Conservation (phyloP, 2,329 filamentous ascomycete species). For the Exophiala sp. region DNA sequence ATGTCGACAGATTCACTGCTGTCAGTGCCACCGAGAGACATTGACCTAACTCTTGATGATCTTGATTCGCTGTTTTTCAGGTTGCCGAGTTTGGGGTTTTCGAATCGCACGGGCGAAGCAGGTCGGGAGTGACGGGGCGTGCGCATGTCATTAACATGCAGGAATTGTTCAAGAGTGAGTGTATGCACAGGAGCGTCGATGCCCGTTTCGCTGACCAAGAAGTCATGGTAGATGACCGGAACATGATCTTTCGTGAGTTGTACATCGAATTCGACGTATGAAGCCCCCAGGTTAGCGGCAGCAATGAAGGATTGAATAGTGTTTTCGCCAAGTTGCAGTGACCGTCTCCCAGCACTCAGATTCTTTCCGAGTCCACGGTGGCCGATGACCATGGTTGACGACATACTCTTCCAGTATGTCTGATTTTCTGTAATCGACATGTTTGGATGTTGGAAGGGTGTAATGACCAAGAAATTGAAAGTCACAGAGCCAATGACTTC, state of each 20-base stretch:
- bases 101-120: constrained; percentile 40
- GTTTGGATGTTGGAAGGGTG: constrained; percentile 87
- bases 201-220: constrained; percentile 93
- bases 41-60: constrained; percentile 49
- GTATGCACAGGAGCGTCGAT: constrained; percentile 96
- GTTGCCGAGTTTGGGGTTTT: constrained; percentile 19
- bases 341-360: constrained; percentile 69
- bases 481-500: constrained; percentile 93
- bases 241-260: constrained; percentile 98
- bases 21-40: constrained; percentile 57
- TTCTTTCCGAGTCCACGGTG: constrained; percentile 86
- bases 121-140: constrained; percentile 45
- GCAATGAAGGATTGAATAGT: constrained; percentile 94
- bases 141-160: constrained; percentile 70
- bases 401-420: constrained; percentile 94
- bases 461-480: constrained; percentile 95
- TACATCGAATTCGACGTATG: constrained; percentile 75
- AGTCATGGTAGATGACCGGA: constrained; percentile 97
- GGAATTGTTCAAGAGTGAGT: constrained; percentile 89
- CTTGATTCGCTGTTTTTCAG: constrained; percentile 27
- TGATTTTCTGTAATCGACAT: constrained; percentile 87
- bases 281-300: constrained; percentile 83
- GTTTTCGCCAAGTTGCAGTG: constrained; percentile 92
- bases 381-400: constrained; percentile 78
- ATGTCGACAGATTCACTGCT: constrained; percentile 47